Conservation (phyloP, 2,329 filamentous ascomycete species). For the Zymoseptoria ardabiliae region DNA sequence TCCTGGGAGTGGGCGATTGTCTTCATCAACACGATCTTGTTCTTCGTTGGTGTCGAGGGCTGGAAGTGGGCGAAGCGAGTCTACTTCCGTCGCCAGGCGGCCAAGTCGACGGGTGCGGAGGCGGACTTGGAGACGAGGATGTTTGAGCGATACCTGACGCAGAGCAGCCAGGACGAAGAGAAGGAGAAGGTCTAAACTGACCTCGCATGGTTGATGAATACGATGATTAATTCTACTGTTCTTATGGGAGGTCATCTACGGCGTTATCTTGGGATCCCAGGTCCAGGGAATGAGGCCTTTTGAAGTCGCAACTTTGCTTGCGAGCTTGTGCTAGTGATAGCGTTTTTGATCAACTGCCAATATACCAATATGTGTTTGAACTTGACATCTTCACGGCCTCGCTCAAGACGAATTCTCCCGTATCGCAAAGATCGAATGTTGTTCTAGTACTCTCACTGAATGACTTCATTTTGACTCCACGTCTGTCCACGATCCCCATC, state of each 20-base stretch:
- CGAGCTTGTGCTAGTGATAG: not conserved
- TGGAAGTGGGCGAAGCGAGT: constrained; percentile 61
- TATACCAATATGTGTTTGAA: not conserved
- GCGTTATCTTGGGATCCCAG: not conserved
- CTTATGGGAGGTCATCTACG: not conserved
- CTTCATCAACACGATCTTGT: constrained; percentile 49
- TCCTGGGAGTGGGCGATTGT: constrained; percentile 65
- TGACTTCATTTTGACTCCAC: no score
- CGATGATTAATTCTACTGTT: not conserved
- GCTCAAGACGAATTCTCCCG: no score
- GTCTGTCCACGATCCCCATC: no score
- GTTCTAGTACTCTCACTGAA: no score
- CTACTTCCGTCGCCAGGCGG: constrained; percentile 13
- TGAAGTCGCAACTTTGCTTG: not conserved
- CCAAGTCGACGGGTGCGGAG: constrained; percentile 5
- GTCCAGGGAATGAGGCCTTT: not conserved
- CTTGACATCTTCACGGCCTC: not conserved
- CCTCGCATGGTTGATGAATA: not conserved
- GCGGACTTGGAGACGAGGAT: constrained; percentile 18
- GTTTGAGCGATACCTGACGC: constrained; percentile 21
- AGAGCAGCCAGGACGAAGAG: constrained; percentile 12
- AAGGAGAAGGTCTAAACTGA: constrained; percentile 11
- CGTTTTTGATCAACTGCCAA: not conserved
- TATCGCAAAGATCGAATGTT: no score
- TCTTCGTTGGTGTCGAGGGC: constrained; percentile 55